Conservation (phyloP, 257 asterid genomes). For the Jacaranda mimosifolia region DNA sequence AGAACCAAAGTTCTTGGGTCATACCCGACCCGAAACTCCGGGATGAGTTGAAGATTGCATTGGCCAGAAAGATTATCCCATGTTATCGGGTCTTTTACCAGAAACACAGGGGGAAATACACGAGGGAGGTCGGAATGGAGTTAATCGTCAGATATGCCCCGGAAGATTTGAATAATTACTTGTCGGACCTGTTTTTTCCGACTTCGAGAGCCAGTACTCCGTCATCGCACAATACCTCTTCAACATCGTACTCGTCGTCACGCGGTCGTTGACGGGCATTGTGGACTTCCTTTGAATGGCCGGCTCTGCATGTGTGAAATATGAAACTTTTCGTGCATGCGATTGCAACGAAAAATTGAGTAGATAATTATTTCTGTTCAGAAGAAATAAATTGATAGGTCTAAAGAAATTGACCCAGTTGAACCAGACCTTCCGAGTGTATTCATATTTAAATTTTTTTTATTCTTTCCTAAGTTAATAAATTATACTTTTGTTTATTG, state of each 20-base stretch:
- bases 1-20: slow-evolving; percentile 64
- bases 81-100: slow-evolving; percentile 50
- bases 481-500: too few relatives aligned
- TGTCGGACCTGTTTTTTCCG: slow-evolving; percentile 49
- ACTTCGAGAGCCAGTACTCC: not conserved
- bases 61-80: slow-evolving; percentile 47
- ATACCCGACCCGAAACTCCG: slow-evolving; percentile 66
- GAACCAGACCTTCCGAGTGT: too few relatives aligned
- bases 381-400: not conserved
- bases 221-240: slow-evolving; percentile 27
- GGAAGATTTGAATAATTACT: slow-evolving; percentile 56
- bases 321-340: not conserved
- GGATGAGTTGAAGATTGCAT: slow-evolving; percentile 47
- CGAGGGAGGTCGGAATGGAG: slow-evolving; percentile 32
- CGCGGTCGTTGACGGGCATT: slow-evolving; percentile 25
- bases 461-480: too few relatives aligned
- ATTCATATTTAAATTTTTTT: too few relatives aligned
- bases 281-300: not conserved
- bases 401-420: too few relatives aligned
- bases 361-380: not conserved
- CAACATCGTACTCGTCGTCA: not conserved
- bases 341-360: not conserved
- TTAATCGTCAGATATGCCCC: slow-evolving; percentile 61
- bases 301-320: not conserved
- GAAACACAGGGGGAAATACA: slow-evolving; percentile 29